Conservation (phyloP, 1,284 basidiomycete species). For the Apiotrichum veenhuisii region DNA sequence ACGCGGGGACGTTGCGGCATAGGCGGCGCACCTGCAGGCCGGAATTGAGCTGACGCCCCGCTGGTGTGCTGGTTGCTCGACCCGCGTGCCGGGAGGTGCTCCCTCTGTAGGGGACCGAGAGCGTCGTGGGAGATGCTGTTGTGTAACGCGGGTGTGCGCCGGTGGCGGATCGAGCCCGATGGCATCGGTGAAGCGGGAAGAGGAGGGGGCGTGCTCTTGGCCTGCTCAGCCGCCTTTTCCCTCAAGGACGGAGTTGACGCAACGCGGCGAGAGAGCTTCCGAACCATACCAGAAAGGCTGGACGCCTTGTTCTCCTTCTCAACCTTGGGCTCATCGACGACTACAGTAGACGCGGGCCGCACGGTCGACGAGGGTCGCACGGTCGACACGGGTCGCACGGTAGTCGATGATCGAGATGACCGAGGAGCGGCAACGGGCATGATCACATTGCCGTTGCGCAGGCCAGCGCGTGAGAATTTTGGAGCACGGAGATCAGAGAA, state of each 20-base stretch:
- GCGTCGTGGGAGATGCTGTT: not conserved
- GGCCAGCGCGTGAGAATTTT: conserved; percentile 9
- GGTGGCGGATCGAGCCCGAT: not conserved
- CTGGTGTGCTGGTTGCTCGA: too few relatives aligned
- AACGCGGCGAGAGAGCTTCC: not conserved
- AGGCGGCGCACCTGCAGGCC: too few relatives aligned
- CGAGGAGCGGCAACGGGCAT: conserved; percentile 10
- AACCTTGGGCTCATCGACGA: not conserved
- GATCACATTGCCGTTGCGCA: conserved; percentile 7
- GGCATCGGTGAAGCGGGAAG: not conserved
- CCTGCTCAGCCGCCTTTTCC: not conserved
- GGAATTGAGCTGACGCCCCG: too few relatives aligned
- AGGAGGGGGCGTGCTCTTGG: not conserved
- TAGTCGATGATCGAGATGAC: not conserved
- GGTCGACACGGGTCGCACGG: not conserved
- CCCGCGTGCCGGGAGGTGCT: not conserved
- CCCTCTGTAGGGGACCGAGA: not conserved
- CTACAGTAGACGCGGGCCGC: not conserved
- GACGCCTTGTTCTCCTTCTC: not conserved
- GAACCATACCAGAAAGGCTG: not conserved
- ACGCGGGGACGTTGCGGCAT: not conserved
- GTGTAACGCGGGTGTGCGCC: not conserved
- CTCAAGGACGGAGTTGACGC: not conserved
- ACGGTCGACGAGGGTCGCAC: not conserved
- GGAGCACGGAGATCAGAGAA: conserved; percentile 12